These are phyloP conservation scores for Rhytidiadelphus loreus DNA, from an alignment of 225 moss, liverwort and hornwort genomes.

Conservation along the genomic window DNA sequence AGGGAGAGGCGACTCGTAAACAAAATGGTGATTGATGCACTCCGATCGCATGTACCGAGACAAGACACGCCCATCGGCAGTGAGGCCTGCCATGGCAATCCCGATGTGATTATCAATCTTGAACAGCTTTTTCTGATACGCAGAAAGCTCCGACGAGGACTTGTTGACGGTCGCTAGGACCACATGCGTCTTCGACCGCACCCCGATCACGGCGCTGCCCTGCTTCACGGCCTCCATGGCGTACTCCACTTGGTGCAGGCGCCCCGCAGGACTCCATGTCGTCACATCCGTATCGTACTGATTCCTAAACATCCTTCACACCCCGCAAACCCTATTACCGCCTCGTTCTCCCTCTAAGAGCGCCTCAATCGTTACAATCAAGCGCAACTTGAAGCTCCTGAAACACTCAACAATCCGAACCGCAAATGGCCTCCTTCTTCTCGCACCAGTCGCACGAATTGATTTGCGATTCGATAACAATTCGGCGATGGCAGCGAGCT, in stretches of 20 bases:
- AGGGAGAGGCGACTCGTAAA: constrained; percentile 75
- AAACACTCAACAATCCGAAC: not conserved
- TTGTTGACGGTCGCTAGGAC: constrained; percentile 88
- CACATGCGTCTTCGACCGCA: constrained; percentile 76
- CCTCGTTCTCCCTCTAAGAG: not conserved
- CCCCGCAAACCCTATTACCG: constrained; percentile 1
- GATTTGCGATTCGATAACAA: not conserved
- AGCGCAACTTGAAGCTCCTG: not conserved
- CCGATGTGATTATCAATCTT: constrained; percentile 90
- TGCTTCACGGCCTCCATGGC: constrained; percentile 99
- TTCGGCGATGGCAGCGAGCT: not conserved
- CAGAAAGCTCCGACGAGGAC: constrained; percentile 64
- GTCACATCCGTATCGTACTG: constrained; percentile 98
- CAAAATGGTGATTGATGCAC: constrained; percentile 81
- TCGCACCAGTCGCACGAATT: not conserved
- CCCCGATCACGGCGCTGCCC: constrained; percentile 87
- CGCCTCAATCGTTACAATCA: not conserved
- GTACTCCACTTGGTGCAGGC: constrained; percentile 94
- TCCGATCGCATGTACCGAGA: constrained; percentile 88
- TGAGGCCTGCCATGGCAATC: constrained; percentile 90
- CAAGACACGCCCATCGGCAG: constrained; percentile 85
- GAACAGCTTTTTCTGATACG: constrained; percentile 87
- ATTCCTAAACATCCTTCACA: constrained; percentile 72
- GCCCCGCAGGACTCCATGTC: constrained; percentile 96
- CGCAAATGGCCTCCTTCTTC: not conserved